phyloP scores from a whole-genome alignment of 345 rosid species.

The Stellera chamaejasme region DNA sequence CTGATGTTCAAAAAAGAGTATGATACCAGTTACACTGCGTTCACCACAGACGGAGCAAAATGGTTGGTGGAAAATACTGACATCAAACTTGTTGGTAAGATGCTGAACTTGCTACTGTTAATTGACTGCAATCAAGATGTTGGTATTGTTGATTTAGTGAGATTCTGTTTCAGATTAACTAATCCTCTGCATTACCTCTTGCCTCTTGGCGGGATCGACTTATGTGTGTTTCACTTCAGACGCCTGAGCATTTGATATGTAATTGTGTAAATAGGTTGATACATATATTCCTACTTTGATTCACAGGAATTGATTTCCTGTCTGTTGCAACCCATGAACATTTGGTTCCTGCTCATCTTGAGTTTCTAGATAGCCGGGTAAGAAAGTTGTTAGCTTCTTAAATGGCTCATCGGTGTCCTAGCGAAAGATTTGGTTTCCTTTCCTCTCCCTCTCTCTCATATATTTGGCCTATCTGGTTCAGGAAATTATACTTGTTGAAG shows the following conservation, averaged over 20 bases:
- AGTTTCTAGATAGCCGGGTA: constrained; percentile 40
- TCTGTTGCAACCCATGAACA: constrained; percentile 59
- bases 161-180: no score
- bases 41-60: constrained; percentile 73
- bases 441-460: no score
- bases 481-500: constrained; percentile 66
- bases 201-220: no score
- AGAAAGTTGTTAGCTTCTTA: constrained; percentile 6
- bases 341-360: constrained; percentile 32
- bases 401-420: no score
- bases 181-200: no score
- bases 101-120: no score
- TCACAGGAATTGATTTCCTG: constrained; percentile 65
- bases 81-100: constrained; percentile 76
- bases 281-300: constrained; percentile 1
- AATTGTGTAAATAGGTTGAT: no score
- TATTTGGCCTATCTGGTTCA: constrained; percentile 10
- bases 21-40: constrained; percentile 79
- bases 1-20: constrained; percentile 71
- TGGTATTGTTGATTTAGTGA: no score
- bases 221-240: no score
- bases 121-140: no score
- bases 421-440: no score
- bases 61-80: constrained; percentile 92
- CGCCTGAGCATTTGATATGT: no score